phyloP scores from a whole-genome alignment of 768 basidiomycete species.

The Cystofilobasidium capitatum region DNA sequence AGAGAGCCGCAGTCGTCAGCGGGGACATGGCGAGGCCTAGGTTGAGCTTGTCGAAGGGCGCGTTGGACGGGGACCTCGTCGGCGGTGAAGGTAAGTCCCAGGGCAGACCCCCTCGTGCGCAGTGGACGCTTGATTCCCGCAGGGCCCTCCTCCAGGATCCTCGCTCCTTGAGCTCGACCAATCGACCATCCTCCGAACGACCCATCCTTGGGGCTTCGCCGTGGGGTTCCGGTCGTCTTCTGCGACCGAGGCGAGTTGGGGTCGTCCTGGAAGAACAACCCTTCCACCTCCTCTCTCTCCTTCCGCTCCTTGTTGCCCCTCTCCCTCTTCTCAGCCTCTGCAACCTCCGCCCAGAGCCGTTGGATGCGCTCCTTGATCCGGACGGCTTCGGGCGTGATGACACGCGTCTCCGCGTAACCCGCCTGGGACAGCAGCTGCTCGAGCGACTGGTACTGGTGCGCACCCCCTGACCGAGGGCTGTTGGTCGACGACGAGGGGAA shows the following conservation, averaged over 20 bases:
- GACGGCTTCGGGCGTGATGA: conserved; percentile 7
- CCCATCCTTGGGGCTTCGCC: background rate
- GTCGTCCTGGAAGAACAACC: background rate
- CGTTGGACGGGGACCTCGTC: background rate
- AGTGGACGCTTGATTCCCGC: background rate
- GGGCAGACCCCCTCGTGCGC: background rate
- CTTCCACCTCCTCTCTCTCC: background rate
- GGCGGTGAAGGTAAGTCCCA: background rate
- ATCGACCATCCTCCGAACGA: background rate
- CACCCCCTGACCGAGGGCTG: too few relatives aligned
- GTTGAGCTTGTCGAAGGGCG: background rate
- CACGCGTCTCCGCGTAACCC: conserved; percentile 2
- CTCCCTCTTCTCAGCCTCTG: conserved; percentile 2
- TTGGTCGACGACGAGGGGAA: too few relatives aligned
- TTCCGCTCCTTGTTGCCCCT: background rate
- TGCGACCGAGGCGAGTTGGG: background rate
- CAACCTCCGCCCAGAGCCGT: conserved; percentile 1
- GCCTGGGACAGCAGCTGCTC: conserved; percentile 9
- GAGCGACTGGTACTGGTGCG: conserved; percentile 5
- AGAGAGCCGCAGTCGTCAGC: conserved; percentile 10
- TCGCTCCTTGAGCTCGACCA: background rate
- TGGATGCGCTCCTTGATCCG: conserved; percentile 7
- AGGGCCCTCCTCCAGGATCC: background rate
- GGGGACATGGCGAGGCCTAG: background rate
- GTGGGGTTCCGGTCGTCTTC: background rate